Conservation (phyloP, 352 stramenopile species). For the Phytopythium boreale region DNA sequence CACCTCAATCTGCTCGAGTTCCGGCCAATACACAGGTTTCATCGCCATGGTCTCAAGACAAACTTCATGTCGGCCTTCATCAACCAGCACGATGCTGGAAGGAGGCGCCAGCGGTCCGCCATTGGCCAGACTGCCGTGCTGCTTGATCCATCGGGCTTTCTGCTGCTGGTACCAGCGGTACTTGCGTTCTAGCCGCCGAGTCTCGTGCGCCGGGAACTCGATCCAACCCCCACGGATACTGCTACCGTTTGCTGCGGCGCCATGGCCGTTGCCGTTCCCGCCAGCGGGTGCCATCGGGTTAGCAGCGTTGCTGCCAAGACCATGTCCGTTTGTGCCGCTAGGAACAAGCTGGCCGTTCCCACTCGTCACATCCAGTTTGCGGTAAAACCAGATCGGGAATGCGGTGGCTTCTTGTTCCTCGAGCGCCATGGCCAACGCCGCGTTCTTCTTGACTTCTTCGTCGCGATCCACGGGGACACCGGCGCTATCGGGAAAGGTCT, state of each 20-base stretch:
- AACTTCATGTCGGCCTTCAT: constrained; percentile 82
- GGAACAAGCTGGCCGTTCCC: constrained; percentile 29
- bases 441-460: constrained; percentile 40
- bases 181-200: constrained; percentile 61
- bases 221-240: constrained; percentile 44
- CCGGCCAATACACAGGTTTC: constrained; percentile 77
- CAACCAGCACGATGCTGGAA: constrained; percentile 64
- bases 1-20: constrained; percentile 63
- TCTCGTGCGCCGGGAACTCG: constrained; percentile 74
- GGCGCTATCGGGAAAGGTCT: constrained; percentile 40
- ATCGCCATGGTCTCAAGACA: constrained; percentile 75
- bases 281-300: not conserved
- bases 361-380: constrained; percentile 47
- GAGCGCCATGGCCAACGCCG: constrained; percentile 35
- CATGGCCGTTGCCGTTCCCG: constrained; percentile 8
- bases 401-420: constrained; percentile 49
- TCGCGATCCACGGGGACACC: constrained; percentile 41
- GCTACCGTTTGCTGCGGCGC: constrained; percentile 21
- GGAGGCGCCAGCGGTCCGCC: constrained; percentile 31
- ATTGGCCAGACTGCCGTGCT: constrained; percentile 1
- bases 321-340: constrained; percentile 26
- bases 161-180: constrained; percentile 66
- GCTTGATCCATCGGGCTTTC: constrained; percentile 24
- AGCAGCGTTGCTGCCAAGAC: constrained; percentile 5
- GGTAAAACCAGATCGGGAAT: constrained; percentile 84